Base-by-base conservation (phyloP, 2,329 filamentous ascomycete species). In the Calonectria ilicicola region DNA sequence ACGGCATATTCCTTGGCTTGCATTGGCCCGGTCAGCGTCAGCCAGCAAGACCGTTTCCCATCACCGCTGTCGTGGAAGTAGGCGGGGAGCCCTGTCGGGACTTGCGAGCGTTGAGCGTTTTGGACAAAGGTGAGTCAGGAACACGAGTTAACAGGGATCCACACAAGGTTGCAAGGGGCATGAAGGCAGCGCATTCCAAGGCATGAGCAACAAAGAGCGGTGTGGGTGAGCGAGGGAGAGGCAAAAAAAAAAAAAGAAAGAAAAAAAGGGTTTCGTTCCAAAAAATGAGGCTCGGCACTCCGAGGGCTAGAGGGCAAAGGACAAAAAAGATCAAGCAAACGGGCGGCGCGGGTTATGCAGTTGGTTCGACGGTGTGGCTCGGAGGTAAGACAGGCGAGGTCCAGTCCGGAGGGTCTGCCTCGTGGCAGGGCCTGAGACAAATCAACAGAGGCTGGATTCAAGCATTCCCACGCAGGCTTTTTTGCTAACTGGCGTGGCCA, bases 171-270 rank as follows among this genome's bases (percentile, higher is more conserved):
- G 63, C 46, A 42, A 53, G 46, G 56, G 62, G 27, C n/a, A 51
- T 69, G 71, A 76, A 69, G 73, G 69, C 67, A 63, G 51, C 69
- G 60, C 49, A 74, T 75, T 73, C 76, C 75, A 71, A 72, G 72
- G 73, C 76, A 74, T 74, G 66, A 75, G 65, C 23, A 72, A 75
- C 71, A 79, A 79, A 79, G 69, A 79, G 78, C 78, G 78, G 78
- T 79, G 78, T 76, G 76, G 76, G 56, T 74, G 60, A 70, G 47
- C 68, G 19, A 49, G 21, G 21, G 47, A 23, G 21, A 4, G n/a
- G 10, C 5, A 35, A 35, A 56, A 40, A 26, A 6, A 58, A 29
- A 27, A 17, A 26, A 6, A 19, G 6, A 19, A 19, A 5, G n/a
- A 53, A 51, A 51, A 51, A 53, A 27, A 53, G n/a, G 29, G 19